Base-by-base conservation (phyloP, 1,284 basidiomycete genomes). In the Trichosporon asahii region DNA sequence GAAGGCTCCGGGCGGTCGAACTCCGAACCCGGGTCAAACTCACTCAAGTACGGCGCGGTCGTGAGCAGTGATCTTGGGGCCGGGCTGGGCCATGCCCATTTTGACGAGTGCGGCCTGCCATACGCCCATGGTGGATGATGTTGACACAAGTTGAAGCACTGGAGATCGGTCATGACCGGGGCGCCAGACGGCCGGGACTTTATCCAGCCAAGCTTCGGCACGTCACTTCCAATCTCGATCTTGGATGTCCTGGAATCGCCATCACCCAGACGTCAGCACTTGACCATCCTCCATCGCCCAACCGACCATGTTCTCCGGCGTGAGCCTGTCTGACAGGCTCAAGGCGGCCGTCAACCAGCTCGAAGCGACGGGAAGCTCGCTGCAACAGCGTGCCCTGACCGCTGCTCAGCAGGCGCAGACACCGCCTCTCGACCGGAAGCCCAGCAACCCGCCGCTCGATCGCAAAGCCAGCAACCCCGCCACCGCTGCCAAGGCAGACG, bases 1-100 rank as follows among this genome's bases (percentile, higher is more conserved):
- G 31, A 71, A 64, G 29, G 25, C 12, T 27, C 27, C 6, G 11
- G 6, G 40, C 27, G 14, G 23, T 18, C 29, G 29, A n/a, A 12
- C 53, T 21, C 12, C 25, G 9, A 31, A 31, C 14, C 78, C 15
- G 18, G 2, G 53, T 6, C 21, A 11, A 2, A 69, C 91, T 79
- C 77, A 98, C 95, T 98, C 95, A 69, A 98, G 88, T 67, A 98
- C 91, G 49, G 95, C 95, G 70, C 91, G 88, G 83, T 99, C 96
- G 80, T 97, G 95, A 49, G 89, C 86, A 8, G 96, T 98, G 75
- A 99, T 90, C 86, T 93, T 96, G 53, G 92, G 92, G 44, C 88
- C 85, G 37, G 93, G 93, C 82, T 93, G 92, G 74, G 87, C 88
- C 55, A 81, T 72, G 66, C 83, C 83, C 78, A 84, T 79, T 65